phyloP scores from a whole-genome alignment of 805 yeast species.

The Candida pseudoglaebosa region DNA sequence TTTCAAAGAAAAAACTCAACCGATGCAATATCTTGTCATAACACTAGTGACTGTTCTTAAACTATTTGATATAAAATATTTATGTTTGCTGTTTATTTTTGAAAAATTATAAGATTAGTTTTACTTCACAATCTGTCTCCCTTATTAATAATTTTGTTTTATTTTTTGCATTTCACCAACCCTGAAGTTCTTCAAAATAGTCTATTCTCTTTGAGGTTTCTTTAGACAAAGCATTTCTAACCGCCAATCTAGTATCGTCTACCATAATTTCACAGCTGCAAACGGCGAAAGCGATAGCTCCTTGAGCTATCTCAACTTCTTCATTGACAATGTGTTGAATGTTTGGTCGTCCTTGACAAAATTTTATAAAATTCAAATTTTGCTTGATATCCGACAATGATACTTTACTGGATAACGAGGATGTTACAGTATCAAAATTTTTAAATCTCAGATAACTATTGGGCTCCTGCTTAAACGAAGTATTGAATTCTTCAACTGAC shows the following conservation, averaged over 20 bases:
- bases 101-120: too few relatives aligned
- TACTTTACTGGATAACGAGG: neutral
- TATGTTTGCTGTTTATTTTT: too few relatives aligned
- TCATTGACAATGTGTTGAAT: constrained; percentile 25
- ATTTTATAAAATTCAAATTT: constrained; percentile 7
- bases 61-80: too few relatives aligned
- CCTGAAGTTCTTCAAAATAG: constrained; percentile 28
- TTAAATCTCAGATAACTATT: neutral
- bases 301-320: constrained; percentile 31
- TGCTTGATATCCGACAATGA: neutral
- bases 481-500: neutral
- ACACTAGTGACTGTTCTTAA: too few relatives aligned
- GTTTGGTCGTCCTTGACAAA: constrained; percentile 42
- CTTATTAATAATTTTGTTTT: too few relatives aligned
- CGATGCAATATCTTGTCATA: too few relatives aligned
- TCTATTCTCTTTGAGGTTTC: constrained; percentile 26
- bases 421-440: neutral
- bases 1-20: too few relatives aligned
- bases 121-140: too few relatives aligned
- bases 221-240: constrained; percentile 18
- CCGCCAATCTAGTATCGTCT: constrained; percentile 23
- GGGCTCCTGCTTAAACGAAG: neutral
- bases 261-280: constrained; percentile 47
- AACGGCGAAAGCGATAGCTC: constrained; percentile 41
- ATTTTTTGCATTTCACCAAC: too few relatives aligned